phyloP scores from a whole-genome alignment of 192 early-diverging fungal species.

The Lunasporangiospora selenospora region DNA sequence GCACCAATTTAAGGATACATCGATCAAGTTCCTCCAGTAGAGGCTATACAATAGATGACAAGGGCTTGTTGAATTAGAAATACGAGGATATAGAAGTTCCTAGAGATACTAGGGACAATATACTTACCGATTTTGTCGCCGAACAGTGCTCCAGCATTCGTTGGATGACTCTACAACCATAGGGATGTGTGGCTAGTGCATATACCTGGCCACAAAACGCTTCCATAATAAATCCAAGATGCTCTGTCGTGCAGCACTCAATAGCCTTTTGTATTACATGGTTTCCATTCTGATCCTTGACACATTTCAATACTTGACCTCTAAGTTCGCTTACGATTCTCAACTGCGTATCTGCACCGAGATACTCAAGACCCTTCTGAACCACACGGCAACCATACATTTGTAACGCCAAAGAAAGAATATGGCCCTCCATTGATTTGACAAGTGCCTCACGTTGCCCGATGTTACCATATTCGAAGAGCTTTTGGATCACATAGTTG shows the following conservation, averaged over 20 bases:
- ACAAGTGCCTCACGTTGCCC: constrained; percentile 90
- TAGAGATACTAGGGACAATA: too few relatives aligned
- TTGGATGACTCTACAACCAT: constrained; percentile 97
- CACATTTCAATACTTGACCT: constrained; percentile 94
- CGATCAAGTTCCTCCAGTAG: constrained; percentile 93
- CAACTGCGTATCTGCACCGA: constrained; percentile 90
- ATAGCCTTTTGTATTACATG: constrained; percentile 99
- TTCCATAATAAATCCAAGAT: constrained; percentile 96
- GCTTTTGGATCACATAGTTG: constrained; percentile 99
- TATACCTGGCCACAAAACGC: constrained; percentile 97
- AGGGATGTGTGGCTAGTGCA: constrained; percentile 93
- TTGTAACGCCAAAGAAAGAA: constrained; percentile 89
- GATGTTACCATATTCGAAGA: constrained; percentile 96
- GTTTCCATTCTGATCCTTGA: constrained; percentile 99
- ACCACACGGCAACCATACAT: constrained; percentile 99
- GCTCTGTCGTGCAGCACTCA: constrained; percentile 88
- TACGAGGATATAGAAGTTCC: too few relatives aligned
- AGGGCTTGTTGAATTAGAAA: too few relatives aligned
- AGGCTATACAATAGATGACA: constrained; percentile 52
- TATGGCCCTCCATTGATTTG: constrained; percentile 93
- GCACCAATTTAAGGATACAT: constrained; percentile 87
- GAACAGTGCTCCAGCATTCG: constrained; percentile 98
- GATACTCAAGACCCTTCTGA: constrained; percentile 94
- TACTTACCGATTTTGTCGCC: constrained; percentile 71
- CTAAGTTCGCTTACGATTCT: constrained; percentile 87